Conservation (phyloP, 2,329 filamentous ascomycete species). For the Penicillium sp. region DNA sequence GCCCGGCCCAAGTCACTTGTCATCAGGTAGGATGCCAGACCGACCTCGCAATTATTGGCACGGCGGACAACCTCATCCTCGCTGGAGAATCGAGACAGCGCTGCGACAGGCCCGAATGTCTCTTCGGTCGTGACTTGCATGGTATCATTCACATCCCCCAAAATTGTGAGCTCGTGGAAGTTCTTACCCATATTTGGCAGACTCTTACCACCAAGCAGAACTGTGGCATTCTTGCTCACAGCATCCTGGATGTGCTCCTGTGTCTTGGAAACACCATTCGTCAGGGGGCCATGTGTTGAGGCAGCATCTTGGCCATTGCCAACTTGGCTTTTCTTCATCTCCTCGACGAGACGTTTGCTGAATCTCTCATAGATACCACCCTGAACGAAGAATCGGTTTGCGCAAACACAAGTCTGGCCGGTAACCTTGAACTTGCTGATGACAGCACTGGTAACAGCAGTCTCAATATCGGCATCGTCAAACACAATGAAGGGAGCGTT, state of each 20-base stretch:
- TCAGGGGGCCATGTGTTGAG: constrained; percentile 48
- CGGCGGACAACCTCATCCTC: constrained; percentile 80
- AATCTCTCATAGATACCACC: constrained; percentile 52
- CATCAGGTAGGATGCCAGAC: constrained; percentile 89
- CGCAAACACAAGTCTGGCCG: constrained; percentile 90
- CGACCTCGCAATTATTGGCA: constrained; percentile 79
- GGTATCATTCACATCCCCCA: constrained; percentile 75
- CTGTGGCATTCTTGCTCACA: constrained; percentile 69
- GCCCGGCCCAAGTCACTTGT: constrained; percentile 57
- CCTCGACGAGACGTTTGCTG: constrained; percentile 53
- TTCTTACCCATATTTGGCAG: constrained; percentile 72
- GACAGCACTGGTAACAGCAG: constrained; percentile 76
- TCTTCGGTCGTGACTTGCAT: constrained; percentile 84
- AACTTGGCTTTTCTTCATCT: constrained; percentile 47
- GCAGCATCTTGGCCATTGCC: constrained; percentile 41
- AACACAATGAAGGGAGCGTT: constrained; percentile 96
- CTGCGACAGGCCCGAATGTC: constrained; percentile 90
- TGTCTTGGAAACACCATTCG: constrained; percentile 71
- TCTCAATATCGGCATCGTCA: constrained; percentile 77
- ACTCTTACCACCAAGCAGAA: constrained; percentile 72
- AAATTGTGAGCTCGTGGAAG: constrained; percentile 85
- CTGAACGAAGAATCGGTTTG: constrained; percentile 56
- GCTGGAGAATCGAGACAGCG: constrained; percentile 78
- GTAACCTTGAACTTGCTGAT: constrained; percentile 86
- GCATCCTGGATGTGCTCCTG: constrained; percentile 76